phyloP scores from a whole-genome alignment of 257 asterid species.

The Orobanche coerulescens region DNA sequence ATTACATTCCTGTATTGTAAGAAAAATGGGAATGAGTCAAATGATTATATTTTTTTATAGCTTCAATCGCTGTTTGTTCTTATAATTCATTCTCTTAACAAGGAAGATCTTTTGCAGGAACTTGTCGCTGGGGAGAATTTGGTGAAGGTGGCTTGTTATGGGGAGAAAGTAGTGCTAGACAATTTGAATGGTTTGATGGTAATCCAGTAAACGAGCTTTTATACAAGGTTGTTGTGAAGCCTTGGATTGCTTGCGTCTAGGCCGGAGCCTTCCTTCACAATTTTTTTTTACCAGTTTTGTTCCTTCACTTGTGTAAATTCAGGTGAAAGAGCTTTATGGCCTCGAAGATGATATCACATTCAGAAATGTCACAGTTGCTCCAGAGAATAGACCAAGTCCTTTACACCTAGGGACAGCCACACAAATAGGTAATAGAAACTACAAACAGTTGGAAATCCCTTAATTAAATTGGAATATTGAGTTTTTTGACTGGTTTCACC shows the following conservation, averaged over 20 bases:
- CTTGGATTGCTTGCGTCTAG: slow-evolving; percentile 9
- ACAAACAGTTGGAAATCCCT: not conserved
- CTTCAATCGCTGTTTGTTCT: not conserved
- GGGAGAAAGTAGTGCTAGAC: slow-evolving; percentile 88
- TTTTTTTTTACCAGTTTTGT: not conserved
- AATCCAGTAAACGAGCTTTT: slow-evolving; percentile 57
- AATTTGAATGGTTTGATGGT: slow-evolving; percentile 84
- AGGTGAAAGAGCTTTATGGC: slow-evolving; percentile 96
- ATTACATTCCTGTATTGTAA: no score
- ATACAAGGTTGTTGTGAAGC: slow-evolving; percentile 48
- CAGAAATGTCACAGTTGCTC: slow-evolving; percentile 74
- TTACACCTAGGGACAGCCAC: slow-evolving; percentile 93
- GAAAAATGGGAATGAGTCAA: no score
- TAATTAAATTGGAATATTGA: not conserved
- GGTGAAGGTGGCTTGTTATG: slow-evolving; percentile 97
- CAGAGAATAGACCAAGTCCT: slow-evolving; percentile 88
- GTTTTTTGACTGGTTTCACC: slow-evolving; percentile 5
- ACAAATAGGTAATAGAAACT: slow-evolving; percentile 65
- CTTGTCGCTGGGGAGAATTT: slow-evolving; percentile 95
- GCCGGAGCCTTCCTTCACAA: not conserved
- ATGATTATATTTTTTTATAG: not conserved
- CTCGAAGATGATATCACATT: slow-evolving; percentile 57
- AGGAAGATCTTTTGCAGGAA: slow-evolving; percentile 46
- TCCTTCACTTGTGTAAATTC: slow-evolving; percentile 26
- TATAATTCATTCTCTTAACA: slow-evolving; percentile 19